A percentile compares a stretch with the other conserved stretches of the same genome.
Conservation (phyloP, 2,329 filamentous ascomycete genomes). For the Aspergillus intermedius region DNA sequence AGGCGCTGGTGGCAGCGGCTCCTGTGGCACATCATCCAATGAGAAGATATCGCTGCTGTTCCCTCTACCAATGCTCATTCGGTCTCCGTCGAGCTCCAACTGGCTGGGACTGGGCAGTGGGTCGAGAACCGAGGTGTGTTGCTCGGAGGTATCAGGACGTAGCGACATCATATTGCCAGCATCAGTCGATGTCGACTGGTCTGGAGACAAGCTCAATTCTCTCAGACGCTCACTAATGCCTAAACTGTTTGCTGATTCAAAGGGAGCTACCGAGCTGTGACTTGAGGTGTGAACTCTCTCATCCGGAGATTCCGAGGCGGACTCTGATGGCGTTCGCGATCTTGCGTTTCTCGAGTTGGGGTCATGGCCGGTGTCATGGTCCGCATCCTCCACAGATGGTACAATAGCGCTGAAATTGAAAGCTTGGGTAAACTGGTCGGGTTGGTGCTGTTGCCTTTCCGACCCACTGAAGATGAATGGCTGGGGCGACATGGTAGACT, state of each 20-base stretch:
- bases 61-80: not conserved
- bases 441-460: not conserved
- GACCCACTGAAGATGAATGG: not conserved
- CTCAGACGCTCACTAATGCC: not conserved
- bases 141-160: not conserved
- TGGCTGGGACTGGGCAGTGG: not conserved
- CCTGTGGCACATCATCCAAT: not conserved
- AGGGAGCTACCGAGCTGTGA: not conserved
- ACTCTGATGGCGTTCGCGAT: not conserved
- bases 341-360: not conserved
- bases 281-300: not conserved
- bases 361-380: not conserved
- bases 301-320: not conserved
- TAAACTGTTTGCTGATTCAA: not conserved
- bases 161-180: not conserved
- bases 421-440: not conserved
- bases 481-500: not conserved
- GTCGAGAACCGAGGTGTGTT: not conserved
- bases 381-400: not conserved
- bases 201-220: not conserved
- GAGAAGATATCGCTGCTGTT: not conserved
- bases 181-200: not conserved
- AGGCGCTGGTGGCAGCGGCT: slow-evolving; percentile 1
- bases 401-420: not conserved
- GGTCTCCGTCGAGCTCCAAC: not conserved